A percentile compares a stretch with the other conserved stretches of the same genome.
Conservation (phyloP, 106 monocot genomes). For the Allium fistulosum region DNA sequence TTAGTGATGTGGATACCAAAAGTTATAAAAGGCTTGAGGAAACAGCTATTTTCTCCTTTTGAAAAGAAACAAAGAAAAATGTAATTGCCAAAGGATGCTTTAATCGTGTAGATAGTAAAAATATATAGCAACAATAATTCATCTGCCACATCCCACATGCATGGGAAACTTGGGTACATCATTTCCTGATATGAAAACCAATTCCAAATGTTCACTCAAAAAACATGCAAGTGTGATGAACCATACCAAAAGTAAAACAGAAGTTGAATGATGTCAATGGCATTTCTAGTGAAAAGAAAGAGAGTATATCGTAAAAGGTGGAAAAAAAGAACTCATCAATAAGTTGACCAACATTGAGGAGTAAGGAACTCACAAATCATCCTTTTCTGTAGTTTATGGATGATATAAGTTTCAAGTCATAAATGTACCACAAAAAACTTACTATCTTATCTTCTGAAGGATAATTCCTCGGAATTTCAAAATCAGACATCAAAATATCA, state of each 20-base stretch:
- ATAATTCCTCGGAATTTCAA: slow-evolving; percentile 48
- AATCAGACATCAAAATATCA: slow-evolving; percentile 75
- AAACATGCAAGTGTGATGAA: neutral
- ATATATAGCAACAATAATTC: no score
- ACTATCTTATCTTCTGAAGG: slow-evolving; percentile 56
- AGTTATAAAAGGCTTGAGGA: no score
- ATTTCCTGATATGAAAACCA: no score
- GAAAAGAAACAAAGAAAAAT: no score
- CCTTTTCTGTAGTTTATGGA: neutral
- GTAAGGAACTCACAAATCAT: neutral
- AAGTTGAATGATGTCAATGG: neutral
- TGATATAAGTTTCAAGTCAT: neutral
- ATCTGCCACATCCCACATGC: no score
- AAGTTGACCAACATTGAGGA: neutral
- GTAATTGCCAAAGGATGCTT: no score
- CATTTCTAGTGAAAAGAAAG: neutral
- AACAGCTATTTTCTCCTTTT: no score
- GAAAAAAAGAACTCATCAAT: neutral
- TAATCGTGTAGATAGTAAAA: no score
- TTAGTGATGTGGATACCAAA: no score
- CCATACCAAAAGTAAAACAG: neutral
- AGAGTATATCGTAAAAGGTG: neutral
- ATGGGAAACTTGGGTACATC: no score
- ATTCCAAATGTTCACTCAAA: no score
- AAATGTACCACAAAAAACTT: slow-evolving; percentile 22